Conservation (phyloP, 2,329 filamentous ascomycete genomes). For the Venturiaceae sp. region DNA sequence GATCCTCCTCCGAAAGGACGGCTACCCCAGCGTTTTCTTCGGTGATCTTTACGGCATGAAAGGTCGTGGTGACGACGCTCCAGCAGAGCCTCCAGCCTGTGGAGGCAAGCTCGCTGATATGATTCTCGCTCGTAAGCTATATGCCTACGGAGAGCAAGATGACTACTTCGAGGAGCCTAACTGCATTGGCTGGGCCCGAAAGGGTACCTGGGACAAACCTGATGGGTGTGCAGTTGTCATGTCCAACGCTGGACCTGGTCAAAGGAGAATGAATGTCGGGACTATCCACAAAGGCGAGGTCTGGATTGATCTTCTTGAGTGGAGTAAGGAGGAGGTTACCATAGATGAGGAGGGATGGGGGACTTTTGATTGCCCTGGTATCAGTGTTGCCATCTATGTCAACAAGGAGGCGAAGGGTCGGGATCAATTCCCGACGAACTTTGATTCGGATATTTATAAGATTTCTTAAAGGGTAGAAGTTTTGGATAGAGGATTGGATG, state of each 20-base stretch:
- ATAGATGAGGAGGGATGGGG: constrained; percentile 53
- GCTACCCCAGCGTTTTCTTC: constrained; percentile 61
- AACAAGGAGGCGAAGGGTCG: constrained; percentile 35
- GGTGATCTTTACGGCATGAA: constrained; percentile 58
- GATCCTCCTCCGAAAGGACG: constrained; percentile 55
- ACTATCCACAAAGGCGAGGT: constrained; percentile 45
- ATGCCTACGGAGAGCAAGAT: constrained; percentile 55
- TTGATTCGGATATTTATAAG: constrained; percentile 13
- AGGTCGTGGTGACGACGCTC: constrained; percentile 27
- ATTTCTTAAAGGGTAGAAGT: background rate
- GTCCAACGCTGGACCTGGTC: constrained; percentile 38
- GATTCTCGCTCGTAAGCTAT: constrained; percentile 52
- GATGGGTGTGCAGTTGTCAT: constrained; percentile 39
- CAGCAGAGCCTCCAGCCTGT: constrained; percentile 43
- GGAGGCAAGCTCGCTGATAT: constrained; percentile 48
- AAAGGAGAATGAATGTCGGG: constrained; percentile 55
- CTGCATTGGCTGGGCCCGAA: constrained; percentile 52
- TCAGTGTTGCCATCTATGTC: constrained; percentile 54
- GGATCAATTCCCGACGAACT: constrained; percentile 11
- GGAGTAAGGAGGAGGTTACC: constrained; percentile 42
- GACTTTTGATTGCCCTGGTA: constrained; percentile 42
- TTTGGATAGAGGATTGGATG: background rate
- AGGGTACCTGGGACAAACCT: constrained; percentile 38
- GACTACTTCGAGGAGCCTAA: constrained; percentile 53
- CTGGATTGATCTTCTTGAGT: constrained; percentile 55